Conservation (phyloP, 2,329 filamentous ascomycete genomes). For the Colletotrichum acutatum region DNA sequence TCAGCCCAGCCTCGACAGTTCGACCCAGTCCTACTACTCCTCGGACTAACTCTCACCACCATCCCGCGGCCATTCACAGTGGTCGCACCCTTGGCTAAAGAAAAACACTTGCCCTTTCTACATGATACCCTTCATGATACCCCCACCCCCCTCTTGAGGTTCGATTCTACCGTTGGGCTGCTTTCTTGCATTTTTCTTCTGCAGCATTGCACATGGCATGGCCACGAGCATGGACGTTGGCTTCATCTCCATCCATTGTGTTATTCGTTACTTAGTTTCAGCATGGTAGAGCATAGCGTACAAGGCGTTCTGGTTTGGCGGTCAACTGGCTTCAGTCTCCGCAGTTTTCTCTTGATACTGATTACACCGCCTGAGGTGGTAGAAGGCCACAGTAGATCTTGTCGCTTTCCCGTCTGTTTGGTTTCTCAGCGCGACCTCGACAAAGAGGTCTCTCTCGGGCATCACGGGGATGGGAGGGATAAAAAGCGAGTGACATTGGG, state of each 20-base stretch:
- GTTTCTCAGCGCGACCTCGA: slow-evolving; percentile 28
- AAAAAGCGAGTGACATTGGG: slow-evolving; percentile 33
- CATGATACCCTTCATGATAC: slow-evolving; percentile 41
- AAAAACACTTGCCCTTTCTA: slow-evolving; percentile 26
- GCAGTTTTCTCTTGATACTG: slow-evolving; percentile 30
- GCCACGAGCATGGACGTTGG: slow-evolving; percentile 29
- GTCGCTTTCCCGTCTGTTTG: slow-evolving; percentile 30
- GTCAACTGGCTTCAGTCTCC: slow-evolving; percentile 37
- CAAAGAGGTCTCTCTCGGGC: slow-evolving; percentile 22
- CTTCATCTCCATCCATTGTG: slow-evolving; percentile 29
- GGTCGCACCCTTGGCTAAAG: slow-evolving; percentile 62
- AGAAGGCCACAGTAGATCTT: slow-evolving; percentile 34
- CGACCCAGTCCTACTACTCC: slow-evolving; percentile 49
- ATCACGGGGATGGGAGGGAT: slow-evolving; percentile 26
- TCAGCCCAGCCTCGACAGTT: slow-evolving; percentile 49
- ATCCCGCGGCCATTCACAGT: slow-evolving; percentile 61
- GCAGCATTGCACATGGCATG: slow-evolving; percentile 32
- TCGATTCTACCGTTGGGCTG: slow-evolving; percentile 33
- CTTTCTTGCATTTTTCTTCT: slow-evolving; percentile 25
- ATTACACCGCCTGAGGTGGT: slow-evolving; percentile 26
- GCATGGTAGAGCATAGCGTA: slow-evolving; percentile 53
- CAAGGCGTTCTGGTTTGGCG: slow-evolving; percentile 46
- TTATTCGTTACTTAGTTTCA: slow-evolving; percentile 39
- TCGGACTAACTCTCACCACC: slow-evolving; percentile 44
- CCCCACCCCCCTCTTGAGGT: slow-evolving; percentile 34